These are phyloP conservation scores for Pleurotus djamor DNA, from an alignment of 768 basidiomycete genomes.

Conservation along the genomic window DNA sequence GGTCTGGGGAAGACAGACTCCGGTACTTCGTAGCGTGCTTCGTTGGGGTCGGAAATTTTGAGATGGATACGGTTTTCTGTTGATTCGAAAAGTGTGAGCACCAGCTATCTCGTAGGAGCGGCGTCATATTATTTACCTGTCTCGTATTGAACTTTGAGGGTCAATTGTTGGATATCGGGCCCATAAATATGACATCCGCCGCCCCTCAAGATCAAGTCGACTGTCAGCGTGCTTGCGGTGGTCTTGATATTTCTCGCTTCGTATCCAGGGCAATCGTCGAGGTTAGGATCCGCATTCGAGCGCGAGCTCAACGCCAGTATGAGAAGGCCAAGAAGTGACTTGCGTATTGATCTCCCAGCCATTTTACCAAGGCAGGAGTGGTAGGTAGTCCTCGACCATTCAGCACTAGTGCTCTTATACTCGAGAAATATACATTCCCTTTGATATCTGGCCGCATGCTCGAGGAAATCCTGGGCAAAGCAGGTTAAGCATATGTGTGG, in stretches of 20 bases:
- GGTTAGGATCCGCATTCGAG: constrained; percentile 12
- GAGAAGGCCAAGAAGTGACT: not conserved
- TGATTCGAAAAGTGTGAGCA: not conserved
- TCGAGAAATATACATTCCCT: too few relatives aligned
- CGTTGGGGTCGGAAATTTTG: constrained; percentile 54
- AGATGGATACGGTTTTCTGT: constrained; percentile 59
- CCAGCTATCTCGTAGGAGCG: too few relatives aligned
- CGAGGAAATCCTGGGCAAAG: too few relatives aligned
- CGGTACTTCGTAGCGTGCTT: constrained; percentile 61
- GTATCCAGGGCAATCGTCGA: constrained; percentile 66
- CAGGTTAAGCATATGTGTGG: too few relatives aligned
- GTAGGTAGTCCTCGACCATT: too few relatives aligned
- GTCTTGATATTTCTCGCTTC: constrained; percentile 41
- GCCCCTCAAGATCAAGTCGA: constrained; percentile 47
- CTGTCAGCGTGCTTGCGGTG: constrained; percentile 37
- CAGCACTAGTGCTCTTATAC: too few relatives aligned
- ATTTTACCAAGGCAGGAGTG: too few relatives aligned
- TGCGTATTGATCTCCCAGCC: too few relatives aligned
- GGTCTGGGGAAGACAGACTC: constrained; percentile 61
- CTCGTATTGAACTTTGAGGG: constrained; percentile 55
- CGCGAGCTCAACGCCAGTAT: not conserved
- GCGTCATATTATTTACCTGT: constrained; percentile 34
- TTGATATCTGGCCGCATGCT: too few relatives aligned
- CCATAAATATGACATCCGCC: constrained; percentile 61
- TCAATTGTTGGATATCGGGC: constrained; percentile 43